Evolutionary conservation across 768 basidiomycete species (phyloP).

Genomic region (Leccinum imitatum): DNA sequence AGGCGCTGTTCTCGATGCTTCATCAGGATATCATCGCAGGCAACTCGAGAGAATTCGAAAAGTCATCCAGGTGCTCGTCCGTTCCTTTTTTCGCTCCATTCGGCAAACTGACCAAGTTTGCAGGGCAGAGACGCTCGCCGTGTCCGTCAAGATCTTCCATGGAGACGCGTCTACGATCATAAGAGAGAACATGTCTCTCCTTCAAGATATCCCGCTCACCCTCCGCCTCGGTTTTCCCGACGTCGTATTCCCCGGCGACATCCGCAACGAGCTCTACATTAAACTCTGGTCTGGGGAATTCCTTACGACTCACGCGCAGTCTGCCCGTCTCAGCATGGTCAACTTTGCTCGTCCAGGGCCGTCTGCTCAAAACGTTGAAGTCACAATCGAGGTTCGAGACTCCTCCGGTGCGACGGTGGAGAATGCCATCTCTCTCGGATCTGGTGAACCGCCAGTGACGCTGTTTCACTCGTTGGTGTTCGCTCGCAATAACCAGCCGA

Average conservation of each 20-base stretch:
- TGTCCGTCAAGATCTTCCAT: constrained; percentile 83
- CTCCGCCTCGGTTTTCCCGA: constrained; percentile 92
- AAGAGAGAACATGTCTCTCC: constrained; percentile 78
- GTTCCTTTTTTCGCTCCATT: not conserved
- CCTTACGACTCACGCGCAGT: constrained; percentile 47
- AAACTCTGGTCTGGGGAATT: constrained; percentile 97
- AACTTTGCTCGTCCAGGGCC: constrained; percentile 60
- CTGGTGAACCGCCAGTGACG: constrained; percentile 77
- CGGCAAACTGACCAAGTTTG: not conserved
- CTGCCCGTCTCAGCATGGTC: constrained; percentile 57
- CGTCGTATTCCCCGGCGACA: constrained; percentile 89
- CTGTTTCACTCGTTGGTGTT: constrained; percentile 92
- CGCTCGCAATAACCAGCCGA: constrained; percentile 82
- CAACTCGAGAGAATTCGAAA: constrained; percentile 77
- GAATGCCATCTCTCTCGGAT: constrained; percentile 75
- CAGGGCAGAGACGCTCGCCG: constrained; percentile 85
- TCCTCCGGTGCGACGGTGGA: constrained; percentile 68
- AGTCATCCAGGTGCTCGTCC: constrained; percentile 65
- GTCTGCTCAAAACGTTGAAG: constrained; percentile 65
- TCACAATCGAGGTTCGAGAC: constrained; percentile 84
- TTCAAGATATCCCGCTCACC: constrained; percentile 80
- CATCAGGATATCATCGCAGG: constrained; percentile 92
- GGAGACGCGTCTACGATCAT: constrained; percentile 77
- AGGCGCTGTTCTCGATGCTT: constrained; percentile 85
- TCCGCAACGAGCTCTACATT: constrained; percentile 94